These are phyloP conservation scores for Rhizoclosmatium globosum DNA, from an alignment of 192 early-diverging fungal species.

Conservation along the genomic window DNA sequence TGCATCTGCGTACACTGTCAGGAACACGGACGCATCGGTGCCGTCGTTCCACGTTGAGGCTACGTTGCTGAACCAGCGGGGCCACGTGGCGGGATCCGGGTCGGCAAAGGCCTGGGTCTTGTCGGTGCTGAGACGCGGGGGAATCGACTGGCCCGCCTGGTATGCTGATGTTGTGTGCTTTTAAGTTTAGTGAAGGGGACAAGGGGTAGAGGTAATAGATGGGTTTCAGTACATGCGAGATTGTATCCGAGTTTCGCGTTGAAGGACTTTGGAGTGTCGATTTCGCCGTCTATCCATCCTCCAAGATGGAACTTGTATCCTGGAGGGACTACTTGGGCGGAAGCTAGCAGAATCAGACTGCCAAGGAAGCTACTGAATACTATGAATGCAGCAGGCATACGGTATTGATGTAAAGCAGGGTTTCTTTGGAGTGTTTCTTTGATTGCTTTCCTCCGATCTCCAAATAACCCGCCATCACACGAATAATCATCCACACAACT, in stretches of 20 bases:
- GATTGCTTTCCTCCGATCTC: too few species aligned
- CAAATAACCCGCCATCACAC: too few species aligned
- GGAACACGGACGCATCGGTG: conserved; percentile 10
- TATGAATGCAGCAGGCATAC: too few species aligned
- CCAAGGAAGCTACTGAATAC: too few species aligned
- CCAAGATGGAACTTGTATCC: conserved; percentile 14
- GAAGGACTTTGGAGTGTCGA: not conserved
- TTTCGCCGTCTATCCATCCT: not conserved
- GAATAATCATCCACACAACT: too few species aligned
- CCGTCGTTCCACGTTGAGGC: not conserved
- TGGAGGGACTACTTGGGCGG: not conserved
- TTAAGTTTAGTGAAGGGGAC: too few species aligned
- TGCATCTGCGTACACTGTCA: conserved; percentile 4
- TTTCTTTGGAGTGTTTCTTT: too few species aligned
- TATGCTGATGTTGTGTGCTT: not conserved
- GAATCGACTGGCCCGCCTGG: not conserved
- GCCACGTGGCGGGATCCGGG: not conserved
- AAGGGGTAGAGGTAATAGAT: too few species aligned
- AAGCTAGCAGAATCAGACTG: not conserved
- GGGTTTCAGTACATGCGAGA: not conserved
- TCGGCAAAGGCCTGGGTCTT: not conserved
- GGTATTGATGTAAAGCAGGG: too few species aligned
- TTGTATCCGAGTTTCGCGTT: conserved; percentile 11
- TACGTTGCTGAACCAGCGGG: not conserved
- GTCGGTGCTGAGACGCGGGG: not conserved